Conservation (phyloP, 306 rosid species). For the Adenanthera pavonina region DNA sequence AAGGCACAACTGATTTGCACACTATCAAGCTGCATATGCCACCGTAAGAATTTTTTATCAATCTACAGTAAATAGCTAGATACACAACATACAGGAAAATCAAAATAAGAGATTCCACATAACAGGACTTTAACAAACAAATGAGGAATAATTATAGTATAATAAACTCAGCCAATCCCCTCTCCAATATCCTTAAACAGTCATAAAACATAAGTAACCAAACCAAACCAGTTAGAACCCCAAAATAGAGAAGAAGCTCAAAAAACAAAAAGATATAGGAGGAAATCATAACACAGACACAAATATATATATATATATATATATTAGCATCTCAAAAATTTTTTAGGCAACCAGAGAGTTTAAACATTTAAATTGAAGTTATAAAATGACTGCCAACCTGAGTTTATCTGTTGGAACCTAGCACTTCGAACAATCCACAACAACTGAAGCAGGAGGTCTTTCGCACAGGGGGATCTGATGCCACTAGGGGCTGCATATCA, state of each 20-base stretch:
- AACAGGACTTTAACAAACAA: slow-evolving; percentile 5
- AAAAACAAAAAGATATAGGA: slow-evolving; percentile 7
- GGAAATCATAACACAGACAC: neutral
- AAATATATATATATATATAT: neutral
- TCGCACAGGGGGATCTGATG: slow-evolving; percentile 54
- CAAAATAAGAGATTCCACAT: slow-evolving; percentile 13
- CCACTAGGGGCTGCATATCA: slow-evolving; percentile 57
- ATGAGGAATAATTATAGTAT: slow-evolving; percentile 8
- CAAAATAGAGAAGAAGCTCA: slow-evolving; percentile 1
- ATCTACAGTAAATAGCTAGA: slow-evolving; percentile 12
- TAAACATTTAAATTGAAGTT: slow-evolving; percentile 9
- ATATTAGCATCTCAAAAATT: neutral
- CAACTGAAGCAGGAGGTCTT: slow-evolving; percentile 72
- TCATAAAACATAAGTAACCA: neutral
- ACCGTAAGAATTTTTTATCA: neutral
- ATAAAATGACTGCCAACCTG: slow-evolving; percentile 58
- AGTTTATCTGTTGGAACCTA: slow-evolving; percentile 69
- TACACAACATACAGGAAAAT: slow-evolving; percentile 5
- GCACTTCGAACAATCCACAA: slow-evolving; percentile 79
- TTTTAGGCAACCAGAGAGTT: slow-evolving; percentile 20
- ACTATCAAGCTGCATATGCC: neutral
- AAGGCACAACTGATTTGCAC: neutral
- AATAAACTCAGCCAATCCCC: slow-evolving; percentile 1
- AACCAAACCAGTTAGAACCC: neutral
- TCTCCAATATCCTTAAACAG: slow-evolving; percentile 10